These are phyloP conservation scores for Beauveria sp. DNA, from an alignment of 2,329 filamentous ascomycete genomes.

Conservation along the genomic window DNA sequence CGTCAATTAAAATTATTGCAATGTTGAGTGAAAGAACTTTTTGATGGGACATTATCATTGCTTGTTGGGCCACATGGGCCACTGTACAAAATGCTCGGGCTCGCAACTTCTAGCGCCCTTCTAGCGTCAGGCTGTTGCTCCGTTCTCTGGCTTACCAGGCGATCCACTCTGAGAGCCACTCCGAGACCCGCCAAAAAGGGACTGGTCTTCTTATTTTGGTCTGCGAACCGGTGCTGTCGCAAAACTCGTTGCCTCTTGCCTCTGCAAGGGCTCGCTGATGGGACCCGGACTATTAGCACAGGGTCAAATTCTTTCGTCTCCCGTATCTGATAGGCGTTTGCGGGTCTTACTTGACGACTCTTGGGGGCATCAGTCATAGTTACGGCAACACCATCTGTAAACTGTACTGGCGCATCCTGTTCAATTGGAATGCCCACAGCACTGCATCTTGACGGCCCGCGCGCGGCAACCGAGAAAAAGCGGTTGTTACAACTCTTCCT, in stretches of 20 bases:
- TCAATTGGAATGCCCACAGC: neutral
- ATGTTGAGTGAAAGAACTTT: no score
- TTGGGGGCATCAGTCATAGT: no score
- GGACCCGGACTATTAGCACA: no score
- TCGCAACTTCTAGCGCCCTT: constrained; percentile 13
- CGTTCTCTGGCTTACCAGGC: neutral
- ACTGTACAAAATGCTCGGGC: neutral
- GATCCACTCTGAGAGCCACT: constrained; percentile 5
- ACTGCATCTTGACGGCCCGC: neutral
- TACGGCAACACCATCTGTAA: neutral
- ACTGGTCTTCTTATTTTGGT: no score
- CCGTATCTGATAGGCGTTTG: no score
- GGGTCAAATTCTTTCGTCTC: no score
- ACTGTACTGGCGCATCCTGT: neutral
- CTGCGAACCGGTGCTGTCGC: no score
- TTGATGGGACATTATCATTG: neutral
- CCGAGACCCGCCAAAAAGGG: neutral
- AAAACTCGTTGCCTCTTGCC: no score
- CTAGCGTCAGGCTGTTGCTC: constrained; percentile 17
- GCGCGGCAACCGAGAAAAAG: neutral
- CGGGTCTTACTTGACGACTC: no score
- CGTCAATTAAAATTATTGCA: no score
- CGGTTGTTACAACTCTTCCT: neutral
- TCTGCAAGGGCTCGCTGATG: no score
- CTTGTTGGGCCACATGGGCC: neutral